These are phyloP conservation scores for Seiridium cupressi DNA, from an alignment of 2,329 filamentous ascomycete species.

Conservation along the genomic window DNA sequence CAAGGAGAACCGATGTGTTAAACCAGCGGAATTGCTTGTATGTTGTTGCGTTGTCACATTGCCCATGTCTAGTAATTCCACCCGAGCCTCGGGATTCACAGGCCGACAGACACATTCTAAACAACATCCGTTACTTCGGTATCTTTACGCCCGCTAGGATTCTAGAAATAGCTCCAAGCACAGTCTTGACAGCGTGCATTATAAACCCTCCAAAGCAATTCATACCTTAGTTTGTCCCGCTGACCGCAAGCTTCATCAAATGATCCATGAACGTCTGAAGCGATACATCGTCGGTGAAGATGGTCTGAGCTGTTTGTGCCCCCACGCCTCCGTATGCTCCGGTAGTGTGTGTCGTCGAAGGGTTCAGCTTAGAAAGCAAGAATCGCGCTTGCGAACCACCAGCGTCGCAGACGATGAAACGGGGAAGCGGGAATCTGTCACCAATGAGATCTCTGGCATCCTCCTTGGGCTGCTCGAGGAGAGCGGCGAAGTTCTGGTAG, in stretches of 20 bases:
- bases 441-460: constrained; percentile 96
- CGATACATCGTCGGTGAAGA: constrained; percentile 98
- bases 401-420: constrained; percentile 98
- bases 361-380: constrained; percentile 94
- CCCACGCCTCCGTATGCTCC: constrained; percentile 87
- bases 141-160: not conserved
- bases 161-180: not conserved
- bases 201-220: not conserved
- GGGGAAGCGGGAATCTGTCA: constrained; percentile 94
- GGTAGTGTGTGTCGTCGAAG: constrained; percentile 92
- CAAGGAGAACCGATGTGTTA: no score
- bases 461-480: constrained; percentile 92
- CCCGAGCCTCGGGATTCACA: no score
- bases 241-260: constrained; percentile 84
- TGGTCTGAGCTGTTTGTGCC: constrained; percentile 87
- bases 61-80: no score
- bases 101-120: no score
- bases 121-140: not conserved
- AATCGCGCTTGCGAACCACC: constrained; percentile 97
- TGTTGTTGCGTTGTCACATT: no score
- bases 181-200: not conserved
- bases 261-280: constrained; percentile 99
- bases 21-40: no score
- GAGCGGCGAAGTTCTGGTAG: constrained; percentile 89
- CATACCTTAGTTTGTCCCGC: constrained; percentile 46